Percentiles rank a stretch among this genome's conserved stretches.
Conservation (phyloP, 1,284 basidiomycete genomes). For the Microbotryum violaceum region DNA sequence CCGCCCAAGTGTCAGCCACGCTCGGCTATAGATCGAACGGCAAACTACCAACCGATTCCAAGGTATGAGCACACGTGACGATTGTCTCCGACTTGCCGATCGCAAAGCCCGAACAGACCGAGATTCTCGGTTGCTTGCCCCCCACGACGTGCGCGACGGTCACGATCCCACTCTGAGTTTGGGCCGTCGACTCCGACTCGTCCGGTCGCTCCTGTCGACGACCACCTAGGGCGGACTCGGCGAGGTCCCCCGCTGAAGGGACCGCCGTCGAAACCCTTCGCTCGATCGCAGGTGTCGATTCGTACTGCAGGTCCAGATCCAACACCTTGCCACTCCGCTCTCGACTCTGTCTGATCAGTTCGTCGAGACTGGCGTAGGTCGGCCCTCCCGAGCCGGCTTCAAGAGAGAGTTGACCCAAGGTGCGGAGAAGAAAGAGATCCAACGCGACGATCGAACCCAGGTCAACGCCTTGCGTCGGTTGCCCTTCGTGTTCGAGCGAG, state of each 20-base stretch:
- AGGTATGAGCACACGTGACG: slow-evolving; percentile 60
- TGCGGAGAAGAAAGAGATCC: slow-evolving; percentile 9
- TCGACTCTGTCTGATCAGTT: neutral
- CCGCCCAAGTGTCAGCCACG: neutral
- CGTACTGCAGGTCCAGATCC: slow-evolving; percentile 4
- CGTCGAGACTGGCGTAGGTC: neutral
- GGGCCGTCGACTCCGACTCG: too few relatives aligned
- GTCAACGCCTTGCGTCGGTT: neutral
- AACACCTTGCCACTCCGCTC: slow-evolving; percentile 4
- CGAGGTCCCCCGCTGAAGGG: too few relatives aligned
- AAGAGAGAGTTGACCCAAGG: slow-evolving; percentile 3
- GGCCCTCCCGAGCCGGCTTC: neutral
- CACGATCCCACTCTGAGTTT: slow-evolving; percentile 41
- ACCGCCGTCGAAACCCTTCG: neutral
- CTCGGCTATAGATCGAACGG: neutral
- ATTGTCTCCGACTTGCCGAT: slow-evolving; percentile 45
- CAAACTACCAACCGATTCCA: slow-evolving; percentile 51
- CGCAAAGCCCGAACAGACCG: slow-evolving; percentile 58
- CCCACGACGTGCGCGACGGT: slow-evolving; percentile 56
- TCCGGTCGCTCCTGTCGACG: too few relatives aligned
- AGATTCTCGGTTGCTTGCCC: slow-evolving; percentile 46
- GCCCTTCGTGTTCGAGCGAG: too few relatives aligned
- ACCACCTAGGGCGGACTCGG: too few relatives aligned
- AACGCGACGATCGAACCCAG: neutral
- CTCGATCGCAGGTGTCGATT: slow-evolving; percentile 2